These are phyloP conservation scores for Alliaria petiolata DNA, from an alignment of 345 rosid genomes.

Conservation along the genomic window DNA sequence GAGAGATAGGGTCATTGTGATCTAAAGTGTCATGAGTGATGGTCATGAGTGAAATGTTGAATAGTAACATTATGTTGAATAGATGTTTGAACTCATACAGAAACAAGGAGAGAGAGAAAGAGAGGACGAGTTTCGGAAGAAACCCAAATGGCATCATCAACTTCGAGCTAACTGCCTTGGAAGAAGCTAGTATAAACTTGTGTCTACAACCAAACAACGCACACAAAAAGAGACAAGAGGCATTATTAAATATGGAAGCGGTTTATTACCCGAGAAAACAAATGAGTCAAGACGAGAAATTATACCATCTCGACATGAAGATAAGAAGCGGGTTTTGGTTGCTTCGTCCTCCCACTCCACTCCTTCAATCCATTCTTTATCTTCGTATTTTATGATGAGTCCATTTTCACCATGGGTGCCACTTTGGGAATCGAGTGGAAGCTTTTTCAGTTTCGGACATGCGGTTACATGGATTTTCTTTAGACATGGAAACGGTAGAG, in stretches of 20 bases:
- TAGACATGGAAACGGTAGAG: constrained; percentile 18
- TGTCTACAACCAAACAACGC: too few relatives aligned
- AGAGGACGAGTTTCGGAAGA: too few relatives aligned
- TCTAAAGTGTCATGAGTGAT: too few relatives aligned
- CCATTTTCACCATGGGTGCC: background rate
- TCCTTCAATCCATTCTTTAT: background rate
- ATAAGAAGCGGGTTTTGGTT: background rate
- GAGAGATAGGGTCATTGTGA: too few relatives aligned
- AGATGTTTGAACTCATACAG: too few relatives aligned
- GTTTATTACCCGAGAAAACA: too few relatives aligned
- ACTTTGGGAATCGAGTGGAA: constrained; percentile 10
- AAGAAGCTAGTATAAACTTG: too few relatives aligned
- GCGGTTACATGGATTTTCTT: fast-evolving
- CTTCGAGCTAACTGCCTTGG: background rate
- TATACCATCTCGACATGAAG: background rate
- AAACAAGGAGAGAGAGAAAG: too few relatives aligned
- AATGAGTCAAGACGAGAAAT: background rate
- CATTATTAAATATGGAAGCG: background rate
- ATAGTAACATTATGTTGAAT: too few relatives aligned
- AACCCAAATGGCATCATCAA: background rate
- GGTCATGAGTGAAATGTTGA: too few relatives aligned
- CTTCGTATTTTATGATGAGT: background rate
- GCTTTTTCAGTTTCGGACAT: constrained; percentile 11
- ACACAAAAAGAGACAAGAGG: background rate
- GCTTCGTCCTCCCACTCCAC: constrained; percentile 12